Evolutionary conservation across 2,329 filamentous ascomycete genomes (phyloP).

Genomic region (Monosporascus ibericus): DNA sequence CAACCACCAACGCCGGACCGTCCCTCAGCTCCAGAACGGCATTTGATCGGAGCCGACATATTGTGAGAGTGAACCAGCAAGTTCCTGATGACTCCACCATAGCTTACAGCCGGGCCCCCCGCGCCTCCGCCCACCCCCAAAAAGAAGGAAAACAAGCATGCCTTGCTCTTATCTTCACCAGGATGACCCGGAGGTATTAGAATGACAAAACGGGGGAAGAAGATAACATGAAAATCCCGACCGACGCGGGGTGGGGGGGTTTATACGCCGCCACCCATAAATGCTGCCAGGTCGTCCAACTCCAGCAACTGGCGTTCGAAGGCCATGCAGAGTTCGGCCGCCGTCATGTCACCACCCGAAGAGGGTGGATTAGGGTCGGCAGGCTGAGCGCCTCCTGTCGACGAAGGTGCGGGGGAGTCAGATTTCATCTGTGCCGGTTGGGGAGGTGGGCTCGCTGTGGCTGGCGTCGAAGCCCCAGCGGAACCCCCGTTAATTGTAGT

Average conservation of each 20-base stretch:
- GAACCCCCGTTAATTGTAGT: constrained; percentile 55
- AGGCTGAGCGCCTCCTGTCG: constrained; percentile 15
- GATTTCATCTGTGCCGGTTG: constrained; percentile 31
- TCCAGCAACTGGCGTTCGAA: constrained; percentile 56
- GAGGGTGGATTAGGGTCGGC: constrained; percentile 18
- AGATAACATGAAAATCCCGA: too few relatives aligned
- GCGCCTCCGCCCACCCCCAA: neutral
- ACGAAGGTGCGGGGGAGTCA: constrained; percentile 26
- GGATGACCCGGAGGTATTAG: too few relatives aligned
- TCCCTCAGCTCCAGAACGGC: neutral
- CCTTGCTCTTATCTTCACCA: too few relatives aligned
- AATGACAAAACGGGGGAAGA: too few relatives aligned
- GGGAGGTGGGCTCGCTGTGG: constrained; percentile 38
- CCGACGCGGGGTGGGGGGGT: neutral
- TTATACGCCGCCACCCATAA: constrained; percentile 56
- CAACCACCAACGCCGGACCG: neutral
- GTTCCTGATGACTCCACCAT: neutral
- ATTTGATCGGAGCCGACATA: neutral
- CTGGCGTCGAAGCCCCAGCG: constrained; percentile 40
- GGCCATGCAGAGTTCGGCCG: constrained; percentile 50
- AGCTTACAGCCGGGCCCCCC: neutral
- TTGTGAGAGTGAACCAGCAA: neutral
- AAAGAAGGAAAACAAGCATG: too few relatives aligned
- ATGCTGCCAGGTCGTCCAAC: constrained; percentile 54
- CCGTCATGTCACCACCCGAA: constrained; percentile 45